Evolutionary conservation across 306 rosid species (phyloP), one percentile per base, ranked within the genome.

Genomic region (Acacia confusa): DNA sequence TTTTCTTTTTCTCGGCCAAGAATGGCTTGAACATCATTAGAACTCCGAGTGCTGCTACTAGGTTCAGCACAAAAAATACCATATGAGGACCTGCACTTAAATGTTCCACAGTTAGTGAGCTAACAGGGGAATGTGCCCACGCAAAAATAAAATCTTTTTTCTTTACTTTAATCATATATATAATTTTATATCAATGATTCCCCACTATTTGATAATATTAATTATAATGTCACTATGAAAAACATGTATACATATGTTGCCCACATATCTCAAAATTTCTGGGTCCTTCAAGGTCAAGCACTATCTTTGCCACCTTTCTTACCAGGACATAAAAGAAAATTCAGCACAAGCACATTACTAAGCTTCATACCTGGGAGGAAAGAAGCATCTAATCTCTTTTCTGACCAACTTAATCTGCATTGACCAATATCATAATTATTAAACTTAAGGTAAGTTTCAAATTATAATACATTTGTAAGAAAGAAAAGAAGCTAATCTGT

Each of bases 371-470:
- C 88, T 38, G 88, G 90, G 8, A 88, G 85, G 77, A 88, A 82
- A 52, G 85, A 43, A 63, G 90, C 87, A 77, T 88, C 14, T 30
- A 53, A 25, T n/a, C 88, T 83, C 78, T 88, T 88, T 16, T 88
- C 85, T 14, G 90, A 88, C 90, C 88, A 88, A 53, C 79, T 67
- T 69, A 88, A 64, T 74, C 90, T 88, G 87, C 78, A 80, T 66
- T 38, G 11, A 67, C 57, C 61, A 85, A 79, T 2, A 28, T 11
- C 44, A 80, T 19, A 50, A 47, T 86, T 1, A 74, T 77, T 70
- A 43, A 66, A 57, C 2, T 27, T 2, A 16, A 65, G 45, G 55
- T 68, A 36, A 45, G 9, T 53, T 58, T 79, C 38, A 27, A 17
- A 53, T 38, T 9, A 2, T n/a, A 14, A 27, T 8, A 63, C n/a